phyloP scores from a whole-genome alignment of 1,284 basidiomycete genomes.

The Ustilago nuda region DNA sequence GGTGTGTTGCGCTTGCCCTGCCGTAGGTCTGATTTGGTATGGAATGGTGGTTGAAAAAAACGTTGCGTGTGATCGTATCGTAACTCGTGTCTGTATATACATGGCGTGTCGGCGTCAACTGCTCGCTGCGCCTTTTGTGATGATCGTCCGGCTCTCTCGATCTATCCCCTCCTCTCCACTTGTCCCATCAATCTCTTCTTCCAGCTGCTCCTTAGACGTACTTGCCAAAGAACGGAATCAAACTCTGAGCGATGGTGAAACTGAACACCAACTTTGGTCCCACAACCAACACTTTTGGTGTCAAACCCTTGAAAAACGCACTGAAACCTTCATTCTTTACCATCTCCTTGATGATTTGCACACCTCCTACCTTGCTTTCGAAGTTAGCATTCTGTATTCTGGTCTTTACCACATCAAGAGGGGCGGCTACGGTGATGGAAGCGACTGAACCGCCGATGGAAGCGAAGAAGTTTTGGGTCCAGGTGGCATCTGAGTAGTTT shows the following conservation, averaged over 20 bases:
- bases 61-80: neutral
- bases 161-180: too few species aligned
- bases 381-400: conserved; percentile 98
- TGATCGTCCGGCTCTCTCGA: neutral
- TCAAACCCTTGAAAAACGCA: conserved; percentile 97
- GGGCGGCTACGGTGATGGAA: conserved; percentile 94
- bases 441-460: conserved; percentile 93
- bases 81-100: neutral
- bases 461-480: conserved; percentile 82
- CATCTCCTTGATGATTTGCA: conserved; percentile 86
- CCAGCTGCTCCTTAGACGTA: conserved; percentile 33
- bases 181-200: neutral
- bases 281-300: conserved; percentile 84
- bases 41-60: conserved; percentile 8
- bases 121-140: neutral
- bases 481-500: conserved; percentile 92
- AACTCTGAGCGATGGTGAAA: conserved; percentile 93
- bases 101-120: neutral
- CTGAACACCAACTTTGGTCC: conserved; percentile 98
- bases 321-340: conserved; percentile 84
- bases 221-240: conserved; percentile 93
- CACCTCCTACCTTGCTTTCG: conserved; percentile 85
- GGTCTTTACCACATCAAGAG: conserved; percentile 89
- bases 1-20: neutral
- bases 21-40: neutral